A percentile compares a stretch with the other conserved stretches of the same genome.
Evolutionary conservation across 2,329 filamentous ascomycete genomes (phyloP).

Genomic region (Nemania sp.): DNA sequence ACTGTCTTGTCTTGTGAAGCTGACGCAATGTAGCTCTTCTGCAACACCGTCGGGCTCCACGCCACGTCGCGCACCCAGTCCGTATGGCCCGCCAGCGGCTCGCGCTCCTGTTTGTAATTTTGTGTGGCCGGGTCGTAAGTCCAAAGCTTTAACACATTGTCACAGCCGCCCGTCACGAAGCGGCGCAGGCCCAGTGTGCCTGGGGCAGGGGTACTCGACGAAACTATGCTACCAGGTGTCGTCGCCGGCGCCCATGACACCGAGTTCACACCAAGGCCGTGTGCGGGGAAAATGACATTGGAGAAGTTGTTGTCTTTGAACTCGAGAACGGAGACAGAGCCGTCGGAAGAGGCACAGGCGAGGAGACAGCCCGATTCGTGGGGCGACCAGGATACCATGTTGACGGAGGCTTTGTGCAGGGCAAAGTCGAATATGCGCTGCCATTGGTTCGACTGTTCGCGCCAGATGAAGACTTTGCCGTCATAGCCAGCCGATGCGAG

Average conservation of each 20-base stretch:
- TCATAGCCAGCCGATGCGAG: constrained; percentile 95
- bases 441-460: constrained; percentile 77
- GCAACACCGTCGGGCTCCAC: constrained; percentile 92
- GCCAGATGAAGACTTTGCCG: constrained; percentile 98
- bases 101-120: constrained; percentile 63
- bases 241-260: constrained; percentile 93
- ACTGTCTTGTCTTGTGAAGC: constrained; percentile 97
- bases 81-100: constrained; percentile 75
- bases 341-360: constrained; percentile 91
- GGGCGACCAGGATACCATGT: constrained; percentile 96
- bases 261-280: constrained; percentile 92
- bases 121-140: constrained; percentile 68
- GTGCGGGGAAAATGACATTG: constrained; percentile 85
- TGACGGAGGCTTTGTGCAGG: constrained; percentile 93
- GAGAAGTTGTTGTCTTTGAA: constrained; percentile 96
- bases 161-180: constrained; percentile 93
- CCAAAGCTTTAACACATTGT: constrained; percentile 95
- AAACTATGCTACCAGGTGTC: constrained; percentile 81
- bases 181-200: constrained; percentile 69
- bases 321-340: constrained; percentile 89
- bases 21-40: constrained; percentile 95
- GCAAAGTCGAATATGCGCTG: constrained; percentile 91
- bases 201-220: constrained; percentile 61
- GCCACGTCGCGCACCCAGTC: constrained; percentile 99
- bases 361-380: constrained; percentile 94